These are phyloP conservation scores for Camellia oleifera DNA, from an alignment of 179 eudicot genomes.

Conservation along the genomic window DNA sequence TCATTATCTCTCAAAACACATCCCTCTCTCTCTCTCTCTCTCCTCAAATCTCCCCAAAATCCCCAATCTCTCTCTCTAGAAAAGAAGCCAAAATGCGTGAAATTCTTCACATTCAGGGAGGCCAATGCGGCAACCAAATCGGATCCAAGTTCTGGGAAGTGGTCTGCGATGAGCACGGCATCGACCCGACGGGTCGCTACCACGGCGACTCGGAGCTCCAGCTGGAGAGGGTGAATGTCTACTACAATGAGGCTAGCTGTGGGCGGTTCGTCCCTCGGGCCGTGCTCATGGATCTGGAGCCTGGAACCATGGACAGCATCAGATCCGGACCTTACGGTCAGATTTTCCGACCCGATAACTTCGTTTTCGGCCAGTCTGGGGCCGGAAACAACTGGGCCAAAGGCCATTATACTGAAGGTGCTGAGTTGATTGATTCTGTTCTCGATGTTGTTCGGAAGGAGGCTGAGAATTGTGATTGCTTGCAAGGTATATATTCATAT, in stretches of 20 bases:
- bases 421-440: constrained; percentile 52
- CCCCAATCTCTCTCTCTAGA: not conserved
- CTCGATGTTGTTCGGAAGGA: constrained; percentile 55
- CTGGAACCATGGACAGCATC: constrained; percentile 51
- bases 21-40: not conserved
- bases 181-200: constrained; percentile 42
- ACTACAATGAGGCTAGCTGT: constrained; percentile 46
- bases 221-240: constrained; percentile 43
- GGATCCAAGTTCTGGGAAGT: constrained; percentile 60
- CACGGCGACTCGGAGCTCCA: constrained; percentile 39
- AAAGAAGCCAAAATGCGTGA: constrained; percentile 39
- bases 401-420: constrained; percentile 59
- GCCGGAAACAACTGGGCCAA: constrained; percentile 61
- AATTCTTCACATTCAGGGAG: constrained; percentile 49
- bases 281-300: constrained; percentile 53
- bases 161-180: constrained; percentile 45
- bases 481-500: constrained; percentile 34
- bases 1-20: not conserved
- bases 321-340: constrained; percentile 45
- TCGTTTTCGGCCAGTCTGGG: constrained; percentile 49
- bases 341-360: constrained; percentile 54
- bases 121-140: constrained; percentile 57
- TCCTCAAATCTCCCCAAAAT: not conserved
- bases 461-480: constrained; percentile 54
- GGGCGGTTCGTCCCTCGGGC: constrained; percentile 49